phyloP scores from a whole-genome alignment of 1,284 basidiomycete species.

The Fomitopsis palustris region DNA sequence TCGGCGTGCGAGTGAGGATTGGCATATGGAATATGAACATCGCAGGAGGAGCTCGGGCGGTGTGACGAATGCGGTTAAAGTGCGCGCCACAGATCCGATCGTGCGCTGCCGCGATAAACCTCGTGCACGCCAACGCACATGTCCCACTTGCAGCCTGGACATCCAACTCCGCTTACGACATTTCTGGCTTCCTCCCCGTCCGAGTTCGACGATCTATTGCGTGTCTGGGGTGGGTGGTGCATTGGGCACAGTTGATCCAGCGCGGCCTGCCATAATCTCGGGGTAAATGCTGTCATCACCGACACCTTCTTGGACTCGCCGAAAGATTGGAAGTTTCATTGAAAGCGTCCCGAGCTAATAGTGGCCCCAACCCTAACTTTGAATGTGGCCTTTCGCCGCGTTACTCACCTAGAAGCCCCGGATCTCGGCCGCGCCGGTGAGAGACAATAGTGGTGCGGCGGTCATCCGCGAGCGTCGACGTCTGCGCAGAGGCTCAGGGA shows the following conservation, averaged over 20 bases:
- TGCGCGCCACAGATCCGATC: background rate
- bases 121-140: no score
- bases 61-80: background rate
- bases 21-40: background rate
- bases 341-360: background rate
- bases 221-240: background rate
- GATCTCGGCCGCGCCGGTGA: background rate
- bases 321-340: background rate
- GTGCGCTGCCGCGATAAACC: background rate
- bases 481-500: background rate
- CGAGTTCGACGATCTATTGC: background rate
- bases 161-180: background rate
- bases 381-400: background rate
- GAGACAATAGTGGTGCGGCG: background rate
- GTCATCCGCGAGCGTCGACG: no score
- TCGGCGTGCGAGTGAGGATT: no score
- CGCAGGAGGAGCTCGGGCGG: background rate
- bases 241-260: background rate
- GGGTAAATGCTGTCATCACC: background rate
- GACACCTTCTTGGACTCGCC: background rate
- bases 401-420: background rate
- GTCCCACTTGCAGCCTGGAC: background rate
- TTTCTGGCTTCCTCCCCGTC: background rate
- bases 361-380: background rate
- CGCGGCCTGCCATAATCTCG: background rate